These are phyloP conservation scores for Pythium utonaiense DNA, from an alignment of 352 stramenopile genomes.

Conservation along the genomic window DNA sequence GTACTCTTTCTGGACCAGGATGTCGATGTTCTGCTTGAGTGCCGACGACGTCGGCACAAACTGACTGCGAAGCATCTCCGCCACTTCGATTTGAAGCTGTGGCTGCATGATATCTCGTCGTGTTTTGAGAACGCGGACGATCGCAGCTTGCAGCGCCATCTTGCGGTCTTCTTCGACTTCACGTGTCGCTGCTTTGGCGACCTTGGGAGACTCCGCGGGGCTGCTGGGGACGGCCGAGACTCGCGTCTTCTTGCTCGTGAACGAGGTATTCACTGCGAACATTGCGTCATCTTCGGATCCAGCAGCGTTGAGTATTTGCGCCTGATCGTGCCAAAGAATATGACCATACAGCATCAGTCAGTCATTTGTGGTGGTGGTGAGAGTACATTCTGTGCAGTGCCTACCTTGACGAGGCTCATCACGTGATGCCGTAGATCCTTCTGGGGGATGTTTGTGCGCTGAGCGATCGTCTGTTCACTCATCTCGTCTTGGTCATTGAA, in stretches of 20 bases:
- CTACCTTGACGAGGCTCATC: constrained; percentile 71
- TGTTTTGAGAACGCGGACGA: constrained; percentile 82
- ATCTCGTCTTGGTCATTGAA: constrained; percentile 61
- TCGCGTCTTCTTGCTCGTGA: constrained; percentile 28
- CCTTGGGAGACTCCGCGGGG: constrained; percentile 67
- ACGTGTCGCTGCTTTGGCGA: constrained; percentile 39
- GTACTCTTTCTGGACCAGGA: constrained; percentile 85
- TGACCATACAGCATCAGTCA: constrained; percentile 5
- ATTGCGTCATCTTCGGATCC: constrained; percentile 21
- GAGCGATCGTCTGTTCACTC: constrained; percentile 29
- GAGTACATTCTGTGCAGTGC: background rate
- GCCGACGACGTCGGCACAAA: constrained; percentile 58
- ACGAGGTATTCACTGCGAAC: constrained; percentile 23
- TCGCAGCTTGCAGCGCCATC: constrained; percentile 81
- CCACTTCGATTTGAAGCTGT: constrained; percentile 62
- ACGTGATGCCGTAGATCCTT: constrained; percentile 66
- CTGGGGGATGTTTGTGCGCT: constrained; percentile 54
- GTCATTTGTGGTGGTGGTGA: background rate
- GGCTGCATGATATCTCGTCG: constrained; percentile 65
- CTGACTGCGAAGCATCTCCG: constrained; percentile 67
- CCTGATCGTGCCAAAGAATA: constrained; percentile 21
- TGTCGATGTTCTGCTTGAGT: constrained; percentile 80
- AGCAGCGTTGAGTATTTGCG: constrained; percentile 32
- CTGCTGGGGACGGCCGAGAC: constrained; percentile 48
- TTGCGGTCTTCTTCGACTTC: constrained; percentile 88